phyloP scores from a whole-genome alignment of 225 moss, liverwort and hornwort species.

The Straminergon stramineum region DNA sequence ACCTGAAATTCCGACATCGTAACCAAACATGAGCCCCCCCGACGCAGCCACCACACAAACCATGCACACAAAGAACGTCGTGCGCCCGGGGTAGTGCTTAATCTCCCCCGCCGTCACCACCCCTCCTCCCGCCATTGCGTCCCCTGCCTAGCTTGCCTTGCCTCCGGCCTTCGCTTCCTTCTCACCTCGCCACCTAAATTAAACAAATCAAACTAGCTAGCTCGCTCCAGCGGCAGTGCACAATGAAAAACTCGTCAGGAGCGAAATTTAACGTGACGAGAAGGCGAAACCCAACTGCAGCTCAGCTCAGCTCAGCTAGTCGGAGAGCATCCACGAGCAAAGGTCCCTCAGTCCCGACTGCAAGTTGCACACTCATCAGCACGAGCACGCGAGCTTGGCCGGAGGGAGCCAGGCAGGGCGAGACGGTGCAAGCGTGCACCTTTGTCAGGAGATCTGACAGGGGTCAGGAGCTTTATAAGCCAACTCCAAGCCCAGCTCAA shows the following conservation, averaged over 20 bases:
- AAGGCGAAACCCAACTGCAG: not conserved
- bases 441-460: not conserved
- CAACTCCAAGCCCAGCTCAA: not conserved
- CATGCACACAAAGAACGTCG: conserved; percentile 37
- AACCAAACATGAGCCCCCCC: conserved; percentile 52
- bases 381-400: not conserved
- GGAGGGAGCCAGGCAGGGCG: not conserved
- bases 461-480: not conserved
- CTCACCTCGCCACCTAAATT: not conserved
- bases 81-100: conserved; percentile 25
- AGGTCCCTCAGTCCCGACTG: not conserved
- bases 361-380: not conserved
- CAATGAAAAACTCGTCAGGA: too few species aligned
- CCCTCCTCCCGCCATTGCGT: conserved; percentile 38
- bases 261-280: not conserved
- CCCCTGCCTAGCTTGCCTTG: not conserved
- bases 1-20: conserved; percentile 61
- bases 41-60: conserved; percentile 48
- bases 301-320: not conserved
- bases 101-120: conserved; percentile 18
- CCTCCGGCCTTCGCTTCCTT: not conserved
- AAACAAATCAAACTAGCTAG: not conserved
- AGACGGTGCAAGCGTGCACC: not conserved
- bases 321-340: not conserved
- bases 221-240: not conserved